Base-by-base conservation (phyloP, 1,284 basidiomycete species). In the Inonotus hispidus region DNA sequence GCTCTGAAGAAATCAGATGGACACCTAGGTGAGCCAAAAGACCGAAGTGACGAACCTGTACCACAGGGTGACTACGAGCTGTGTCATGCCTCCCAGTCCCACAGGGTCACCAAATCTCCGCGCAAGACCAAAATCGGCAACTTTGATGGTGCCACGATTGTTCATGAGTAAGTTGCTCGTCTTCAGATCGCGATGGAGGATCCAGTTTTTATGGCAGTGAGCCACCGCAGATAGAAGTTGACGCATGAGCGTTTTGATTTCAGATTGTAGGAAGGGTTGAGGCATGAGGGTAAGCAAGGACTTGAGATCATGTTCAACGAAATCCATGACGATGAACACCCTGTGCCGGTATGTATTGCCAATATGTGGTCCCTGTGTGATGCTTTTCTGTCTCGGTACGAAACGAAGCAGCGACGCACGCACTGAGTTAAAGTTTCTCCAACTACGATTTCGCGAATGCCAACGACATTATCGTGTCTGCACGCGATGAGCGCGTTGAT, bases 371-470 rank as follows among this genome's bases (percentile, higher is more conserved):
- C 61, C 32, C 61, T 62, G 61, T 62, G 61, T 62, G 61, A 62
- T 59, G 61, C 61, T 37, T 38, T 38, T 56, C 57, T 54, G 60
- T 60, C 29, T 47, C 29, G 56, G 60, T 25, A 56, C 25, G 39
- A 32, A 59, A 41, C 39, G 27, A 61, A 46, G 43, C 39, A 39
- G 47, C 56, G 63, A 55, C 39, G 27, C 63, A 87, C 95, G 80
- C 75, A 98, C 95, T 99, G 96, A 65, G 95, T 98, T 69, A 99
- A 77, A 1, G 97, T 99, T 68, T 99, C 95, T n/a, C 97, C 97
- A 2, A 99, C 95, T 0, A 99, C 97, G 25, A 99, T 93, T 72
- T 99, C 97, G 52, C 94, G 84, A 41, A 99, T 90, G 19, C 89
- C 84, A 29, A 99, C 96, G 7, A 99, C 95, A 71, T 98, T 94